These are phyloP conservation scores for Diplodia scrobiculata DNA, from an alignment of 2,329 filamentous ascomycete genomes.

Conservation along the genomic window DNA sequence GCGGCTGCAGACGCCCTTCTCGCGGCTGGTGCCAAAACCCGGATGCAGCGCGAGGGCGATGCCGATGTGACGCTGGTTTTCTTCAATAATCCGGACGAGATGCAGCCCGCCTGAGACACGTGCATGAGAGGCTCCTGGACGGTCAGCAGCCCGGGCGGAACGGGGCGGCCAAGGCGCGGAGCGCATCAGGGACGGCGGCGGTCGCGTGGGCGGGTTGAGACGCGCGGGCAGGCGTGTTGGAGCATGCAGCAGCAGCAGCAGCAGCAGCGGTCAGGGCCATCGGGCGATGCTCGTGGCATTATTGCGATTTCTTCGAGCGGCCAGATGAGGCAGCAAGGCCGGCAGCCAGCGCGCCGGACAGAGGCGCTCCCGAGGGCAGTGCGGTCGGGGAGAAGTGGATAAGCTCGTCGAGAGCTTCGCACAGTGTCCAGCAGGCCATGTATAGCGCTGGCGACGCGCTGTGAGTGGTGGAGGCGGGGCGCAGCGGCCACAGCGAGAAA, in stretches of 20 bases:
- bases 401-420: slow-evolving; percentile 16
- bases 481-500: slow-evolving; percentile 3
- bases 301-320: not conserved
- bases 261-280: not conserved
- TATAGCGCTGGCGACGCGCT: not conserved
- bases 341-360: slow-evolving; percentile 1
- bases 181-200: not conserved
- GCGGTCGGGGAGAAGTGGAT: slow-evolving; percentile 11
- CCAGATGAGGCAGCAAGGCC: slow-evolving; percentile 26
- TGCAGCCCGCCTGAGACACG: slow-evolving; percentile 16
- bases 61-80: slow-evolving; percentile 18
- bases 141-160: not conserved
- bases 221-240: not conserved
- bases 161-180: not conserved
- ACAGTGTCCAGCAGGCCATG: not conserved
- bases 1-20: slow-evolving; percentile 17
- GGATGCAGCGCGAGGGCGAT: slow-evolving; percentile 11
- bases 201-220: not conserved
- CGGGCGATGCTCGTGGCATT: slow-evolving; percentile 15
- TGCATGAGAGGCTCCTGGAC: not conserved
- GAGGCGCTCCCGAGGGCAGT: slow-evolving; percentile 9
- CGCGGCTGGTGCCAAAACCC: slow-evolving; percentile 17
- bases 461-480: slow-evolving; percentile 16
- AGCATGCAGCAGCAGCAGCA: slow-evolving; percentile 5
- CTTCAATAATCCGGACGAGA: slow-evolving; percentile 20